Conservation (phyloP, 306 rosid genomes). For the Quercus gilva region DNA sequence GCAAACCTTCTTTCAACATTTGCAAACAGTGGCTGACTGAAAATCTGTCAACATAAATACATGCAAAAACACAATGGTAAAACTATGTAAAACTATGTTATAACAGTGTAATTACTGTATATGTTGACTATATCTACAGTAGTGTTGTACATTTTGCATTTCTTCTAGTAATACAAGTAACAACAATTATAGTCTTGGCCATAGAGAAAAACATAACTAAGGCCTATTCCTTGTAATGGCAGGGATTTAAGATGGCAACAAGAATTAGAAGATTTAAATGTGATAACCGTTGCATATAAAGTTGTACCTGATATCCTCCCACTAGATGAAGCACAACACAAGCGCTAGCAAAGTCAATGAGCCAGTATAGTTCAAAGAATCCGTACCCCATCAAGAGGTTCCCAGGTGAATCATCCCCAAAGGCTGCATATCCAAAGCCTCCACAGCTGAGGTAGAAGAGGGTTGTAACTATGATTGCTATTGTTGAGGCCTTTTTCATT, state of each 20-base stretch:
- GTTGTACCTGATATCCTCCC: conserved; percentile 75
- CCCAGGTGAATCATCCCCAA: conserved; percentile 65
- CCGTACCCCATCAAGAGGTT: conserved; percentile 64
- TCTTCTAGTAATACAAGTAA: neutral
- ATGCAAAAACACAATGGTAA: neutral
- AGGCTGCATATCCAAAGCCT: conserved; percentile 72
- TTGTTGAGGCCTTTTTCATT: conserved; percentile 61
- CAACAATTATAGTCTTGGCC: too few relatives aligned
- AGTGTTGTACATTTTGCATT: too few relatives aligned
- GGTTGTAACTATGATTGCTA: conserved; percentile 47
- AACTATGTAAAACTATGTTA: neutral
- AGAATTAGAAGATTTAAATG: conserved; percentile 1
- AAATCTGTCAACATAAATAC: conserved; percentile 39
- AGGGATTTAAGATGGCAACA: neutral
- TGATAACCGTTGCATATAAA: neutral
- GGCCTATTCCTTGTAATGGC: too few relatives aligned
- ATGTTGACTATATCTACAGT: too few relatives aligned
- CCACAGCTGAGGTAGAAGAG: conserved; percentile 70
- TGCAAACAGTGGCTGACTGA: conserved; percentile 66
- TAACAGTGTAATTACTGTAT: too few relatives aligned
- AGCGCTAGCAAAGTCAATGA: conserved; percentile 62
- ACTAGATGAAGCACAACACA: conserved; percentile 70
- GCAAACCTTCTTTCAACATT: conserved; percentile 50
- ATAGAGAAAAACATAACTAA: too few relatives aligned
- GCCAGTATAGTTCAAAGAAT: conserved; percentile 44